Percentiles rank a stretch among this genome's conserved stretches.
Evolutionary conservation across 495 filamentous ascomycete genomes (phyloP).

Genomic region (Aspergillus saccharolyticus): DNA sequence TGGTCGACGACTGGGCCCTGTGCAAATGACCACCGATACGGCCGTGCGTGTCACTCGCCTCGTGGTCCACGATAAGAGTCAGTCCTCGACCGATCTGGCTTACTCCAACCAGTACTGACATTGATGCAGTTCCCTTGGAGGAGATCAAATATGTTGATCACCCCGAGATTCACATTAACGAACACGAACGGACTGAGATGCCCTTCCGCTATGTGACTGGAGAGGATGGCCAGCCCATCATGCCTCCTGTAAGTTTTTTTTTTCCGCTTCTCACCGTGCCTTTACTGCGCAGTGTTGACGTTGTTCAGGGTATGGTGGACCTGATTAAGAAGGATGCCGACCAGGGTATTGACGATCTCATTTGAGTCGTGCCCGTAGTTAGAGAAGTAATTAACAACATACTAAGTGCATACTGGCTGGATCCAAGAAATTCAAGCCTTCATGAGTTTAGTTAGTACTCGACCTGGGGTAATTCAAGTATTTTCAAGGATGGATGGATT

Average conservation of each 20-base stretch:
- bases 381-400: background rate
- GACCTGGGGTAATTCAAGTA: no score
- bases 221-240: constrained; percentile 68
- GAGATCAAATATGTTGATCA: constrained; percentile 78
- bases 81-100: background rate
- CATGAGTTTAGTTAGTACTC: no score
- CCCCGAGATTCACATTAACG: constrained; percentile 82
- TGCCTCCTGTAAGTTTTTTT: constrained; percentile 68
- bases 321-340: constrained; percentile 92
- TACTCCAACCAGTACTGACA: constrained; percentile 11
- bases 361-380: constrained; percentile 52
- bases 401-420: background rate
- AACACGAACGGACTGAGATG: constrained; percentile 93
- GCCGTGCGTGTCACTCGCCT: constrained; percentile 89
- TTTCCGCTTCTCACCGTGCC: background rate
- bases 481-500: no score
- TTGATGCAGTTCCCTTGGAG: constrained; percentile 59
- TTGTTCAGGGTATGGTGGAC: constrained; percentile 78
- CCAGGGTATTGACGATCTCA: constrained; percentile 81
- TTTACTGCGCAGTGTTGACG: background rate
- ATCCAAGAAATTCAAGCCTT: no score
- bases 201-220: constrained; percentile 91
- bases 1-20: constrained; percentile 80
- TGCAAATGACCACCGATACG: constrained; percentile 98
- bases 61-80: constrained; percentile 78